phyloP scores from a whole-genome alignment of 768 basidiomycete species.

The Pleurotus tuber-regium region DNA sequence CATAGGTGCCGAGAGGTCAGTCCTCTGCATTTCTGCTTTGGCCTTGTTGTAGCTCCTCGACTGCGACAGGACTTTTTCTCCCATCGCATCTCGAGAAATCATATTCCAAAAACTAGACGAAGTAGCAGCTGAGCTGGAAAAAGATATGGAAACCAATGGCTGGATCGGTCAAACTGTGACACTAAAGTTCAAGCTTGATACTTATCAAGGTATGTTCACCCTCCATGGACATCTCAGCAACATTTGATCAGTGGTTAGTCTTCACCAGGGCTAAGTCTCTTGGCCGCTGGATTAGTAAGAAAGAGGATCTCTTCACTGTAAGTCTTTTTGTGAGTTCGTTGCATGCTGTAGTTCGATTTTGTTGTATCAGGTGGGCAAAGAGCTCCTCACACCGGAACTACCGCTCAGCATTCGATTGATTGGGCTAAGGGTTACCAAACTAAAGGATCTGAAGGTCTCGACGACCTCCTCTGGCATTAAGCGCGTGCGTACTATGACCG shows the following conservation, averaged over 20 bases:
- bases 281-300: slow-evolving; percentile 71
- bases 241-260: slow-evolving; percentile 33
- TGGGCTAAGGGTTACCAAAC: slow-evolving; percentile 83
- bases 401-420: slow-evolving; percentile 82
- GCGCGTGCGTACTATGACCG: slow-evolving; percentile 44
- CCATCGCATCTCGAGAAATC: slow-evolving; percentile 59
- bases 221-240: background rate
- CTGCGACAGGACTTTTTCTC: slow-evolving; percentile 65
- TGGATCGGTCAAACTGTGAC: slow-evolving; percentile 91
- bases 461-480: slow-evolving; percentile 63
- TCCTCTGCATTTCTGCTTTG: background rate
- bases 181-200: slow-evolving; percentile 90
- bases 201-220: slow-evolving; percentile 63
- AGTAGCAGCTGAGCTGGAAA: slow-evolving; percentile 77
- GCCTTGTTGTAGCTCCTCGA: background rate
- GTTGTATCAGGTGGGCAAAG: slow-evolving; percentile 65
- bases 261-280: slow-evolving; percentile 84
- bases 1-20: slow-evolving; percentile 85
- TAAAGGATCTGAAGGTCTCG: slow-evolving; percentile 72
- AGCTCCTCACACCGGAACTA: slow-evolving; percentile 76
- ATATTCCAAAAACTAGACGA: slow-evolving; percentile 79
- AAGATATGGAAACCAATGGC: slow-evolving; percentile 73
- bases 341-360: background rate
- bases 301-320: slow-evolving; percentile 77
- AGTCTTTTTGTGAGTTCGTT: slow-evolving; percentile 21